Conservation (phyloP, 805 yeast species). For the Wickerhamomyces strasburgensis region DNA sequence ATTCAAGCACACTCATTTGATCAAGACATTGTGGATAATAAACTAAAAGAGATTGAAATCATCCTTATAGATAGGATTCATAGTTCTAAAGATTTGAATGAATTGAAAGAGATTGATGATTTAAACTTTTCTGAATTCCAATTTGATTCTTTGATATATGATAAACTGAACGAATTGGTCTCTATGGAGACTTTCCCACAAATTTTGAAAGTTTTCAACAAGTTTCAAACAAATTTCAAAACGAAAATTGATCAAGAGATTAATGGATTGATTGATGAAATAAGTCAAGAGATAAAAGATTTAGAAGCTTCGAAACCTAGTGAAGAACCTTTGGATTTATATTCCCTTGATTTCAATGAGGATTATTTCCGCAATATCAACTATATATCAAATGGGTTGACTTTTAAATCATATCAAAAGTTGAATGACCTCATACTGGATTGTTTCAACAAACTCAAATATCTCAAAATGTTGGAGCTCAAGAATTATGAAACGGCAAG, state of each 20-base stretch:
- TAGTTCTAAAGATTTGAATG: conserved; percentile 4
- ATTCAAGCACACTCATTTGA: conserved; percentile 9
- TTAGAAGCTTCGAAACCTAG: not conserved
- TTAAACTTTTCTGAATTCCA: conserved; percentile 6
- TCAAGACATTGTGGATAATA: conserved; percentile 6
- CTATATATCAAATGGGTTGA: conserved; percentile 16
- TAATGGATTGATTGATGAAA: not conserved
- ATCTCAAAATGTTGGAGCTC: conserved; percentile 1
- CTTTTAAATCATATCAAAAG: conserved; percentile 12
- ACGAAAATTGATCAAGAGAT: conserved; percentile 2
- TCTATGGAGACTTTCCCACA: conserved; percentile 10
- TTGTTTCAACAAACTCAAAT: conserved; percentile 1
- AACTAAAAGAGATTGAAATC: conserved; percentile 12
- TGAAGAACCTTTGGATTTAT: conserved; percentile 14
- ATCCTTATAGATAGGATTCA: conserved; percentile 5
- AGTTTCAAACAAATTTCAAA: conserved; percentile 2
- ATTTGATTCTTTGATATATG: conserved; percentile 5
- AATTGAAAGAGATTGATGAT: conserved; percentile 6
- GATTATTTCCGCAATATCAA: conserved; percentile 12
- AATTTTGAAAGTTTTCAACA: conserved; percentile 5
- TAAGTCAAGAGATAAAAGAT: conserved; percentile 1
- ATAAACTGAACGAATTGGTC: conserved; percentile 2
- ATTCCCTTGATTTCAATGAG: conserved; percentile 10
- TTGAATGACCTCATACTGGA: conserved; percentile 3
- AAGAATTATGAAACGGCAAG: not conserved